phyloP scores from a whole-genome alignment of 2,329 filamentous ascomycete genomes.

The Fusarium ambrosium region DNA sequence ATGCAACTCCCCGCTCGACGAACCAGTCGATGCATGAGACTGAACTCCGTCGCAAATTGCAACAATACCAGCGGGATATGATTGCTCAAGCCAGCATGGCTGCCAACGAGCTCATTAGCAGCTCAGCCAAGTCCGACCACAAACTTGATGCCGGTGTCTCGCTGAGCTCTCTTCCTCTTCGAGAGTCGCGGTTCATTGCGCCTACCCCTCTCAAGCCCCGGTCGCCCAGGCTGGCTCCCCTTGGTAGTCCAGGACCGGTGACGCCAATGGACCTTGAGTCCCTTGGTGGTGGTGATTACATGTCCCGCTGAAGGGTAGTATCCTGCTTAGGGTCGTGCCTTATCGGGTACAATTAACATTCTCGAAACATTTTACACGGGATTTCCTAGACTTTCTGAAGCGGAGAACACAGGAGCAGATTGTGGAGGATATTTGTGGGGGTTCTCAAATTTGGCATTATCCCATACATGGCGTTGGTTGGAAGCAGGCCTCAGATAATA shows the following conservation, averaged over 20 bases:
- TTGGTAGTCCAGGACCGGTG: constrained; percentile 71
- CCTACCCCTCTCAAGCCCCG: constrained; percentile 60
- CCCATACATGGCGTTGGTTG: constrained; percentile 32
- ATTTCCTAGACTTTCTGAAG: not conserved
- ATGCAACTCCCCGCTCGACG: constrained; percentile 45
- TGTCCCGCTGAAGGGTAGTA: constrained; percentile 39
- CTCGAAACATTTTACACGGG: not conserved
- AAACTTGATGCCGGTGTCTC: constrained; percentile 48
- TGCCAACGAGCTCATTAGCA: constrained; percentile 59
- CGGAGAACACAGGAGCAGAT: constrained; percentile 4
- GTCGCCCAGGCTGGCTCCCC: constrained; percentile 64
- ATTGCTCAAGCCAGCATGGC: constrained; percentile 68
- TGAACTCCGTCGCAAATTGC: constrained; percentile 65
- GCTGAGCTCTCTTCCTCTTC: constrained; percentile 53
- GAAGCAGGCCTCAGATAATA: constrained; percentile 10
- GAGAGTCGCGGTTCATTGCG: constrained; percentile 56
- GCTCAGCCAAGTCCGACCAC: constrained; percentile 43
- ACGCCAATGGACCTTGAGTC: constrained; percentile 71
- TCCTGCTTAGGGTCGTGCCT: not conserved
- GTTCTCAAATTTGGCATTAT: constrained; percentile 5
- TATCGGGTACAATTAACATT: not conserved
- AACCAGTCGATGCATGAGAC: constrained; percentile 45
- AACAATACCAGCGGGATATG: constrained; percentile 74
- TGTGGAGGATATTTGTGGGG: constrained; percentile 7
- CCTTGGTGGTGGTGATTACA: constrained; percentile 54